Percentiles rank a stretch among this genome's conserved stretches.
These are phyloP conservation scores for Nakazawaea wickerhamii DNA, from an alignment of 805 yeast species.

Conservation along the genomic window DNA sequence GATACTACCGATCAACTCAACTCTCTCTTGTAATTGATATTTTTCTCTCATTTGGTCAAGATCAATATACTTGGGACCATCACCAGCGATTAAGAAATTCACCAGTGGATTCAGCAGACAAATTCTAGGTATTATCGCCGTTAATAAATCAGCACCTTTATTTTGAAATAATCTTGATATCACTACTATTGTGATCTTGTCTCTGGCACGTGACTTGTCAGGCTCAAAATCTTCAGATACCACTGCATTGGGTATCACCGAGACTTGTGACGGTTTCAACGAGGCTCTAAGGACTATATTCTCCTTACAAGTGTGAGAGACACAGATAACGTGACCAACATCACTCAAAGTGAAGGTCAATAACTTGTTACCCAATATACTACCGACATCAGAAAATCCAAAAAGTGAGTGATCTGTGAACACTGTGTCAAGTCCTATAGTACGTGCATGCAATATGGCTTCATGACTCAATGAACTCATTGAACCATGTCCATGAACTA, in stretches of 20 bases:
- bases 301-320: conserved; percentile 93
- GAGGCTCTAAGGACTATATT: conserved; percentile 87
- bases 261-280: conserved; percentile 68
- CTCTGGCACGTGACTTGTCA: conserved; percentile 17
- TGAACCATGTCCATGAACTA: conserved; percentile 95
- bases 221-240: conserved; percentile 78
- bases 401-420: conserved; percentile 95
- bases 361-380: conserved; percentile 81
- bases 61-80: conserved; percentile 93
- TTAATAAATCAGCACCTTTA: conserved; percentile 88
- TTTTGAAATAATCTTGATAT: conserved; percentile 92
- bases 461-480: conserved; percentile 84
- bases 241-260: conserved; percentile 96
- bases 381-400: conserved; percentile 84
- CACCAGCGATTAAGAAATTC: conserved; percentile 86
- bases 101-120: conserved; percentile 61
- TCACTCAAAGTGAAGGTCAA: conserved; percentile 79
- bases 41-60: conserved; percentile 93
- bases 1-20: conserved; percentile 78
- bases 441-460: conserved; percentile 82
- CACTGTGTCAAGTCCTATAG: conserved; percentile 89
- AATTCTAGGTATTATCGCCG: conserved; percentile 78
- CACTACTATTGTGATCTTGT: conserved; percentile 73
- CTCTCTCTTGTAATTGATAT: conserved; percentile 80
- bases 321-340: conserved; percentile 92